phyloP scores from a whole-genome alignment of 148 eudicot species.

The Simmondsia chinensis region DNA sequence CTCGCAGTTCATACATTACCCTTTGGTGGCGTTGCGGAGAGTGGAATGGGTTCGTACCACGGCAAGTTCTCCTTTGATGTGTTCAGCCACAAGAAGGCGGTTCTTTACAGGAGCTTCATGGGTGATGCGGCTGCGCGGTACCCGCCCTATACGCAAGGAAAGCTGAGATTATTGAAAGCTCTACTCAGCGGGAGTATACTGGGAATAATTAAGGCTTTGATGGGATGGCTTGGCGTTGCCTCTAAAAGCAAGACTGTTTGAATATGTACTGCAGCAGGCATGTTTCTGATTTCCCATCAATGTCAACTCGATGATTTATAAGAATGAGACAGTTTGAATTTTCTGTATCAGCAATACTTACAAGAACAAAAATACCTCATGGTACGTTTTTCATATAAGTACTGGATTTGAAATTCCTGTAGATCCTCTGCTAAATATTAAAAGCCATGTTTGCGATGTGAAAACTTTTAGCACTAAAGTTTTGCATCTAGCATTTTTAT shows the following conservation, averaged over 20 bases:
- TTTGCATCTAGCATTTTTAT: too few species aligned
- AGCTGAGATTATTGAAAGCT: constrained; percentile 49
- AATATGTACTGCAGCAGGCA: too few species aligned
- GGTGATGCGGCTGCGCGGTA: constrained; percentile 62
- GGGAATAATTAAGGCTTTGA: constrained; percentile 40
- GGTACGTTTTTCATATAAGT: too few species aligned
- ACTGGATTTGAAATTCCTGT: too few species aligned
- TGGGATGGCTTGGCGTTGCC: constrained; percentile 24
- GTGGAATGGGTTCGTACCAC: constrained; percentile 79
- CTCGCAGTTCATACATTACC: constrained; percentile 48
- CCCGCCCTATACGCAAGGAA: constrained; percentile 70
- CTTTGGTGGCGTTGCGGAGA: constrained; percentile 88
- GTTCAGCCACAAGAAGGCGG: constrained; percentile 76
- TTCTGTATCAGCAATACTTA: too few species aligned
- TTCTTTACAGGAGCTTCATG: constrained; percentile 37
- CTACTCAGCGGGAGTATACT: constrained; percentile 36
- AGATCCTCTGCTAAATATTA: too few species aligned
- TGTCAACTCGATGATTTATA: too few species aligned
- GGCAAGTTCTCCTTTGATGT: constrained; percentile 81
- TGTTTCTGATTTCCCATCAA: too few species aligned
- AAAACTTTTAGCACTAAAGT: too few species aligned
- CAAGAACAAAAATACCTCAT: too few species aligned
- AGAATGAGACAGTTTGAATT: too few species aligned
- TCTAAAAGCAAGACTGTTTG: constrained; percentile 13
- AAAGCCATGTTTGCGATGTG: too few species aligned